A percentile compares a stretch with the other conserved stretches of the same genome.
Conservation (phyloP, 495 filamentous ascomycete genomes). For the Acidiella bohemica region DNA sequence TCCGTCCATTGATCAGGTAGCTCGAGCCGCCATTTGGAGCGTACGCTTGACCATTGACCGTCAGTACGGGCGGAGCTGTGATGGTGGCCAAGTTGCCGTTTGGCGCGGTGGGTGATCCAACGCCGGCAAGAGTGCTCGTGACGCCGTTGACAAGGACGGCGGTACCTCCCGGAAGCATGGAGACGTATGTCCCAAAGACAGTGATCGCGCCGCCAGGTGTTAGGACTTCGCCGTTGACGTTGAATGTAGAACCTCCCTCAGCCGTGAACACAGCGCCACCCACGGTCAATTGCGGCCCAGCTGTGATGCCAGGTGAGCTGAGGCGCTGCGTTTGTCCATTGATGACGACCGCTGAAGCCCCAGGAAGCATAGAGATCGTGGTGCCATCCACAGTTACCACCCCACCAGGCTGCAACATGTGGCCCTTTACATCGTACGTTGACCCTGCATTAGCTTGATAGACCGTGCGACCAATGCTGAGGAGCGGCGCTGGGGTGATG, state of each 20-base stretch:
- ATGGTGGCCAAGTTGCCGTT: slow-evolving; percentile 9
- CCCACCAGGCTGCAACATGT: slow-evolving; percentile 26
- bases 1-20: slow-evolving; percentile 15
- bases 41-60: slow-evolving; percentile 8
- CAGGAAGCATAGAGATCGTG: slow-evolving; percentile 21
- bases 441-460: slow-evolving; percentile 24
- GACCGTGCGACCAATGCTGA: slow-evolving; percentile 15
- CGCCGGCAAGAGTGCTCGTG: slow-evolving; percentile 12
- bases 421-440: slow-evolving; percentile 24
- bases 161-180: slow-evolving; percentile 19
- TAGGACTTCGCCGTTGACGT: slow-evolving; percentile 24
- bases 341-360: slow-evolving; percentile 23
- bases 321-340: slow-evolving; percentile 21
- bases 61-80: slow-evolving; percentile 13
- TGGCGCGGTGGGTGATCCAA: slow-evolving; percentile 3
- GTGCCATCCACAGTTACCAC: slow-evolving; percentile 25
- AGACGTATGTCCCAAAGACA: slow-evolving; percentile 24
- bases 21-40: slow-evolving; percentile 7
- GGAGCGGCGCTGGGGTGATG: slow-evolving; percentile 14
- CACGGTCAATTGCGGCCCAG: slow-evolving; percentile 14
- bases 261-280: slow-evolving; percentile 21
- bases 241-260: slow-evolving; percentile 22
- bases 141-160: slow-evolving; percentile 24
- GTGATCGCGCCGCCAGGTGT: slow-evolving; percentile 28
- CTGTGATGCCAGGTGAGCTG: slow-evolving; percentile 11